Base-by-base conservation (phyloP, 1,139 yeast species). In the Hyphopichia khmerensis region DNA sequence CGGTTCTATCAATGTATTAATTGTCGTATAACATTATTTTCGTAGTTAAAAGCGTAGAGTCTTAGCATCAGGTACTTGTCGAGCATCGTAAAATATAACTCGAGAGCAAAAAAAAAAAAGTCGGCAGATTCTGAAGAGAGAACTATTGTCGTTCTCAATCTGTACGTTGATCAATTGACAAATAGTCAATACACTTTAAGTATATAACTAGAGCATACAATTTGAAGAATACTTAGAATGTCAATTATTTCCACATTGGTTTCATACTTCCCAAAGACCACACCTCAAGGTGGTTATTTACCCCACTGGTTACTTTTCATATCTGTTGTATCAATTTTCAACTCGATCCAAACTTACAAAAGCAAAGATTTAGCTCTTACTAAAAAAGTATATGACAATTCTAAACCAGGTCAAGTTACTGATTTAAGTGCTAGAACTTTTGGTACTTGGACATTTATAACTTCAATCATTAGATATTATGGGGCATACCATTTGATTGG, bases 391-490 rank as follows among this genome's bases (percentile, higher is more conserved):
- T 93, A 93, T 60, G 84, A 79, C 37, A 73, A 69, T 43, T 74
- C 82, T 43, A 89, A 95, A 14, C 51, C 65, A 2, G 77, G 48
- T 13, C 69, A 72, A 44, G 73, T 91, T 16, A 88, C 96, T 0
- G 71, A 77, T 6, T 73, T 93, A 52, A 83, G 95, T 52, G 96
- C 97, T 9, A 79, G 99, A 56, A 93, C 99, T 0, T 93, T 93
- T 64, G 99, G 99, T 26, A 93, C 99, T 1, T 93, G 99, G 99
- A 93, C 99, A 0, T 72, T 91, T 41, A 77, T 91, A 51, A 84
- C 97, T 1, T 80, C 96, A 2, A 73, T 93, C 35, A 82, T 93
- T 40, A 80, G 99, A 60, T 75, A 84, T 51, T 90, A 87, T 60
- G 96, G 96, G 38, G 95, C 99, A 6, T 85, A 84, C 64, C 72